A percentile compares a stretch with the other conserved stretches of the same genome.
Conservation (phyloP, 306 rosid species). For the Morella rubra region DNA sequence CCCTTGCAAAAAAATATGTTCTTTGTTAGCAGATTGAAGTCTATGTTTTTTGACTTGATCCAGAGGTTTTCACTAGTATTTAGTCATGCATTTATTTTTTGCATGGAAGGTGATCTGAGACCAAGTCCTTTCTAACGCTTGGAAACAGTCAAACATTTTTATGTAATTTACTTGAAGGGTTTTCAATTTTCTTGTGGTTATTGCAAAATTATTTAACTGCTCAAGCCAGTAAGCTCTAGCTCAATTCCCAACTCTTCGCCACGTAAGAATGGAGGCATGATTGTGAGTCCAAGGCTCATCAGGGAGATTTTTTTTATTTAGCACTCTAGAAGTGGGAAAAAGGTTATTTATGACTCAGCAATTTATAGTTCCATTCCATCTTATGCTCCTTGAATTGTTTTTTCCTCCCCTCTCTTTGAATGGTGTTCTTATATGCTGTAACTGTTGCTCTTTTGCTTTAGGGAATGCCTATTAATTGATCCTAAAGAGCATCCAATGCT, state of each 20-base stretch:
- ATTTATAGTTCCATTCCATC: not conserved
- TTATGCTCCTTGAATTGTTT: not conserved
- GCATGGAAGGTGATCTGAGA: not conserved
- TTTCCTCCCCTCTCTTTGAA: not conserved
- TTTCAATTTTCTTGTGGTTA: not conserved
- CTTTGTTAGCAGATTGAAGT: not conserved
- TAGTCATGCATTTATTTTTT: not conserved
- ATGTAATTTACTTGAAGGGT: not conserved
- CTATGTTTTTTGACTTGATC: not conserved
- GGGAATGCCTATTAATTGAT: conserved; percentile 90
- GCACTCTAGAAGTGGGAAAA: not conserved
- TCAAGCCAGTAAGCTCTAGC: not conserved
- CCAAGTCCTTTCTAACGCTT: not conserved
- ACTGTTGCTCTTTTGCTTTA: conserved; percentile 29
- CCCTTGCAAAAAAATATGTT: not conserved
- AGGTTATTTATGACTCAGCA: not conserved
- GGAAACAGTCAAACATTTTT: not conserved
- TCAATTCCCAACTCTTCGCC: not conserved
- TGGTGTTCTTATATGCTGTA: conserved; percentile 12
- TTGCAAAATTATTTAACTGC: not conserved
- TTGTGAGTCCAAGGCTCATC: not conserved
- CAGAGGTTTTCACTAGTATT: not conserved
- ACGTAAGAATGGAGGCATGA: not conserved
- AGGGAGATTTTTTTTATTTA: not conserved
- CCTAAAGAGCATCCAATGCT: conserved; percentile 98